Percentiles rank a stretch among this genome's conserved stretches.
Conservation (phyloP, 306 rosid genomes). For the Sesbania bispinosa region DNA sequence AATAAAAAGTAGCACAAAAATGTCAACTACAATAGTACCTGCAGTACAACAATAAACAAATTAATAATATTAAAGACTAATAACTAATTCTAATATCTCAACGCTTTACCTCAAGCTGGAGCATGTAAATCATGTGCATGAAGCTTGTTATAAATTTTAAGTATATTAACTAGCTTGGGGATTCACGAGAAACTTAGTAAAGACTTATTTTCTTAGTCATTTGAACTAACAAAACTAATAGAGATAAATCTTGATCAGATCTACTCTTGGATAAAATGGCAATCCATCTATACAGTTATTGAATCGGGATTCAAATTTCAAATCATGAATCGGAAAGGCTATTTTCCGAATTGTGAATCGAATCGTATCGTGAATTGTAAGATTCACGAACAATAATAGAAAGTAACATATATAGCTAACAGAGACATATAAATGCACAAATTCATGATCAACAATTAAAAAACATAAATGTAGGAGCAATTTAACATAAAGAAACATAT, state of each 20-base stretch:
- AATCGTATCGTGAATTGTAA: too few relatives aligned
- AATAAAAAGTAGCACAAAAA: background rate
- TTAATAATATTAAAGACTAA: background rate
- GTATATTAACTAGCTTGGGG: background rate
- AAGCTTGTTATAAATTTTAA: background rate
- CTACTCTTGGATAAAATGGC: background rate
- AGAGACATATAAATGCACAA: too few relatives aligned
- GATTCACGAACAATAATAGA: too few relatives aligned
- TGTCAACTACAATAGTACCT: background rate
- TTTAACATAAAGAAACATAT: too few relatives aligned
- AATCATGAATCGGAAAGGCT: too few relatives aligned
- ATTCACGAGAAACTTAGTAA: background rate
- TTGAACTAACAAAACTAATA: slow-evolving; percentile 8
- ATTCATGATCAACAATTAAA: too few relatives aligned
- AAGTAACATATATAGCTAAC: too few relatives aligned
- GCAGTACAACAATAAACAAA: background rate
- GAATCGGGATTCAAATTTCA: too few relatives aligned
- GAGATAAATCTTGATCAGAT: background rate
- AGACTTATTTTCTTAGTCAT: background rate
- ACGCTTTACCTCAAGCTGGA: background rate
- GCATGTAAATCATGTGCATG: background rate
- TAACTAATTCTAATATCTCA: background rate
- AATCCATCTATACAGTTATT: too few relatives aligned
- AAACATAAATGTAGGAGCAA: too few relatives aligned
- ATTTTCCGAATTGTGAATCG: too few relatives aligned